phyloP scores from a whole-genome alignment of 1,284 basidiomycete species.

The Spongispora temasekensis region DNA sequence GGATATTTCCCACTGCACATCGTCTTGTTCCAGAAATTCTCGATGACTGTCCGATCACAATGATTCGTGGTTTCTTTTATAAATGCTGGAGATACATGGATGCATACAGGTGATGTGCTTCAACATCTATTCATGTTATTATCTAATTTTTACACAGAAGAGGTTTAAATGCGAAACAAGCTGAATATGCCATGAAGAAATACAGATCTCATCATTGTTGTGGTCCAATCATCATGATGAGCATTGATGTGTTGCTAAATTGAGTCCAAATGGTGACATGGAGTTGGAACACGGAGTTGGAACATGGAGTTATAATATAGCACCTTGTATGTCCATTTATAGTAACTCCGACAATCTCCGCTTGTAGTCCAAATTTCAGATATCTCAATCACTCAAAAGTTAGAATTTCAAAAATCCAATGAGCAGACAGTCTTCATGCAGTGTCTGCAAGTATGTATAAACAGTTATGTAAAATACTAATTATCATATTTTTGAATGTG shows the following conservation, averaged over 20 bases:
- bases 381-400: background rate
- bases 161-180: background rate
- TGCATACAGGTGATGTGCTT: background rate
- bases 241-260: background rate
- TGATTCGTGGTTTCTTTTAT: background rate
- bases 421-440: background rate
- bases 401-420: background rate
- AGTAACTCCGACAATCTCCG: background rate
- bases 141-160: background rate
- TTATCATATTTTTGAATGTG: background rate
- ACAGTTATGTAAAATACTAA: background rate
- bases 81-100: background rate
- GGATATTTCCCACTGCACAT: background rate
- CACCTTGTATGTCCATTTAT: background rate
- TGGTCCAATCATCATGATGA: background rate
- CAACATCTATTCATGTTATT: background rate
- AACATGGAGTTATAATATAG: background rate
- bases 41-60: background rate
- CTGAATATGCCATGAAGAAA: background rate
- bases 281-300: background rate
- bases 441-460: background rate
- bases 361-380: background rate
- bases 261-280: background rate
- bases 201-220: background rate
- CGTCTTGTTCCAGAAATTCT: background rate